Evolutionary conservation across 2,329 filamentous ascomycete genomes (phyloP).

Genomic region (Calonectria leucothoes): DNA sequence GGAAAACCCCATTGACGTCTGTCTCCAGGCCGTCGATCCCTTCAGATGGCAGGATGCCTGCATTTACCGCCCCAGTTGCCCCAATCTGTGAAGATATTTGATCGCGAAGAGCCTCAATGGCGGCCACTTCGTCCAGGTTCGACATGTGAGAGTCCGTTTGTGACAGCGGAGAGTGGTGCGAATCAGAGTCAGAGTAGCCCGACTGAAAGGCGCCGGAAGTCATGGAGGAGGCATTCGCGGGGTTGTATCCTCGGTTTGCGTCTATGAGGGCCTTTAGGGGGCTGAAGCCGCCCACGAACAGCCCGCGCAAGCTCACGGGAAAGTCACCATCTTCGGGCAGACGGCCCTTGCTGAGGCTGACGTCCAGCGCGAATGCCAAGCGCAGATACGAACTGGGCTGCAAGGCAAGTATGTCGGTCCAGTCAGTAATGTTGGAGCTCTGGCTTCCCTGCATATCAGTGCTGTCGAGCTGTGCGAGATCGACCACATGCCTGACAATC

Average conservation of each 20-base stretch:
- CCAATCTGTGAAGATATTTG: constrained; percentile 22
- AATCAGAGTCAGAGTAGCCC: constrained; percentile 25
- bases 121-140: constrained; percentile 22
- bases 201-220: not conserved
- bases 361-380: constrained; percentile 56
- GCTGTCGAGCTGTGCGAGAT: constrained; percentile 54
- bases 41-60: constrained; percentile 36
- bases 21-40: constrained; percentile 46
- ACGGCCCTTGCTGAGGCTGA: constrained; percentile 55
- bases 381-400: constrained; percentile 55
- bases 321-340: constrained; percentile 55
- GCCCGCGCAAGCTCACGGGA: constrained; percentile 50
- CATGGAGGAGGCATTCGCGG: not conserved
- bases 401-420: constrained; percentile 55
- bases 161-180: constrained; percentile 31
- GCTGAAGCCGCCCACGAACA: constrained; percentile 53
- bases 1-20: constrained; percentile 48
- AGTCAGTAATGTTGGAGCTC: constrained; percentile 48
- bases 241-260: constrained; percentile 30
- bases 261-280: constrained; percentile 48
- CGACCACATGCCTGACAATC: constrained; percentile 56
- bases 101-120: constrained; percentile 25
- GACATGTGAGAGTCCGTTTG: constrained; percentile 34
- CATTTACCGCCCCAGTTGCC: constrained; percentile 23
- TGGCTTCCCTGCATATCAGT: constrained; percentile 26